phyloP scores from a whole-genome alignment of 2,329 filamentous ascomycete species.

The Colletotrichum caudatum region DNA sequence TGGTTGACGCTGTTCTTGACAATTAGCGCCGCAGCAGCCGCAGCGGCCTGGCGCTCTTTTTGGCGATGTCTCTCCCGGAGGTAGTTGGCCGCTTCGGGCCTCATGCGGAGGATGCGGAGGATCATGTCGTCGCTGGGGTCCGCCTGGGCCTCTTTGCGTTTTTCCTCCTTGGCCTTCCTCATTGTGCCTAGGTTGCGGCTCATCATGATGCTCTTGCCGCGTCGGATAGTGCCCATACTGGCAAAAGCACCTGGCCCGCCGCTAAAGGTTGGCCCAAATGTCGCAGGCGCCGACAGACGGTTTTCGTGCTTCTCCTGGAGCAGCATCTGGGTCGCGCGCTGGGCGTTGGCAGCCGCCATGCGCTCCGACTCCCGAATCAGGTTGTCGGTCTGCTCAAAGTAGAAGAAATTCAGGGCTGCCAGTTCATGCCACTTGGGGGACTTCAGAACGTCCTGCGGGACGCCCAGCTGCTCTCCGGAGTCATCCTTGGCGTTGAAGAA shows the following conservation, averaged over 20 bases:
- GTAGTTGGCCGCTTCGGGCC: slow-evolving; percentile 88
- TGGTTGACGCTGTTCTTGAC: slow-evolving; percentile 87
- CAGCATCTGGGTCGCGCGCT: slow-evolving; percentile 78
- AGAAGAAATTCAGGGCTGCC: slow-evolving; percentile 97
- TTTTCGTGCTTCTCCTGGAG: slow-evolving; percentile 56
- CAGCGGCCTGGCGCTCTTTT: slow-evolving; percentile 91
- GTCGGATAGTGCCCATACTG: slow-evolving; percentile 75
- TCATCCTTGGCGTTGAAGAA: slow-evolving; percentile 97
- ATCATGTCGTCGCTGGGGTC: slow-evolving; percentile 99
- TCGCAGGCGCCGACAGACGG: slow-evolving; percentile 74
- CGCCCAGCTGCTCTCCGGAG: slow-evolving; percentile 83
- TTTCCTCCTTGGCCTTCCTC: slow-evolving; percentile 95
- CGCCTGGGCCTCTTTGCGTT: slow-evolving; percentile 93
- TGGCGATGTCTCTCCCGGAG: slow-evolving; percentile 91
- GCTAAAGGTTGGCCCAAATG: slow-evolving; percentile 63
- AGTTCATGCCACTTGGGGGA: slow-evolving; percentile 99
- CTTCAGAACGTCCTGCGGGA: slow-evolving; percentile 91
- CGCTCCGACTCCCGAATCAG: slow-evolving; percentile 95
- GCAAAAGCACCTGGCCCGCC: slow-evolving; percentile 65
- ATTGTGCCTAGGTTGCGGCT: slow-evolving; percentile 95
- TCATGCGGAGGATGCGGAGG: slow-evolving; percentile 91
- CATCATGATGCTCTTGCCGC: slow-evolving; percentile 89
- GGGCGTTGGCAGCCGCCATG: slow-evolving; percentile 89
- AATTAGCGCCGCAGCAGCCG: slow-evolving; percentile 92
- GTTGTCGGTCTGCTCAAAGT: slow-evolving; percentile 91